These are phyloP conservation scores for Aspergillus caelatus DNA, from an alignment of 2,329 filamentous ascomycete genomes.

Conservation along the genomic window DNA sequence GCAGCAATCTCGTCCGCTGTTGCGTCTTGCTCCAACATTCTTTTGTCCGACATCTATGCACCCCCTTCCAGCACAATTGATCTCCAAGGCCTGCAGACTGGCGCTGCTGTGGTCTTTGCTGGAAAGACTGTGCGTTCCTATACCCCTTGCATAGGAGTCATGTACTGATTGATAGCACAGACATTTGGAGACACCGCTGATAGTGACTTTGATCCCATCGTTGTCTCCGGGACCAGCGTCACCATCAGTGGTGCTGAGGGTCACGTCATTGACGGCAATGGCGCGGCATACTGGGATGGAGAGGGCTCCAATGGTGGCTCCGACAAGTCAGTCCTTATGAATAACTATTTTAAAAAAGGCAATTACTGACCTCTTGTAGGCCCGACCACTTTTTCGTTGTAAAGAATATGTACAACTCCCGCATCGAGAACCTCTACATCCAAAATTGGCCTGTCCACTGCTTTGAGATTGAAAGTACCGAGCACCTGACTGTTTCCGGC, in stretches of 20 bases:
- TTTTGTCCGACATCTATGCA: conserved; percentile 43
- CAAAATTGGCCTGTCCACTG: conserved; percentile 46
- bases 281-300: conserved; percentile 49
- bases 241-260: conserved; percentile 42
- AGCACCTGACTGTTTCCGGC: conserved; percentile 38
- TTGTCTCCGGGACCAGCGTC: conserved; percentile 43
- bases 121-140: conserved; percentile 33
- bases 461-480: conserved; percentile 39
- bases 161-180: neutral
- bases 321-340: neutral
- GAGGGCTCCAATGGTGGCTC: conserved; percentile 50
- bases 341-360: neutral
- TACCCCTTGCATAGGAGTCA: neutral
- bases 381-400: conserved; percentile 46
- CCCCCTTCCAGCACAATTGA: conserved; percentile 45
- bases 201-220: conserved; percentile 40
- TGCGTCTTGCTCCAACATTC: conserved; percentile 46
- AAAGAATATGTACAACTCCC: conserved; percentile 43
- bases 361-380: neutral
- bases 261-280: conserved; percentile 44
- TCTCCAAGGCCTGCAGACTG: conserved; percentile 43
- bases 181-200: neutral
- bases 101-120: conserved; percentile 47
- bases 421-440: conserved; percentile 43
- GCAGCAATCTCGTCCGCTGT: conserved; percentile 40